Evolutionary conservation across 306 rosid genomes (phyloP).

Genomic region (Sicyos edulis): DNA sequence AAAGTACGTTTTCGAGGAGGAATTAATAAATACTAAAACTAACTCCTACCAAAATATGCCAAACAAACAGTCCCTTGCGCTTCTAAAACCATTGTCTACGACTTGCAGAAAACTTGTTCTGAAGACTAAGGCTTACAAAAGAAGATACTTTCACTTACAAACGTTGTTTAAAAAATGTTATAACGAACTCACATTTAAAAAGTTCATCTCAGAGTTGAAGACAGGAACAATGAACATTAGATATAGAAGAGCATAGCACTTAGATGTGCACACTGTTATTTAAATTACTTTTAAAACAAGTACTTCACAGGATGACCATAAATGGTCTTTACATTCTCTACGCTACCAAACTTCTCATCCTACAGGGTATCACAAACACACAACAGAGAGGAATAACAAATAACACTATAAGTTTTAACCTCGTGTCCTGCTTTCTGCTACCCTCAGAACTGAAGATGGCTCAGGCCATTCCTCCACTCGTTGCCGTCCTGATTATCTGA

Average conservation of each 20-base stretch:
- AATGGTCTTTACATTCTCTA: conserved; percentile 4
- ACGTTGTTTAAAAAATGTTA: no score
- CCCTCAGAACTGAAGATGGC: background rate
- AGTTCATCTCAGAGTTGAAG: background rate
- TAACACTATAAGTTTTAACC: background rate
- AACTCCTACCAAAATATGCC: no score
- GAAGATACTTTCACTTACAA: no score
- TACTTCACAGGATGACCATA: conserved; percentile 13
- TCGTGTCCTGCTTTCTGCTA: conserved; percentile 10
- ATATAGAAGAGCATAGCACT: conserved; percentile 6
- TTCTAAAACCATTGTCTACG: no score
- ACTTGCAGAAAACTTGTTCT: no score
- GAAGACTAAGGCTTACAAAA: no score
- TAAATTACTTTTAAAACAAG: background rate
- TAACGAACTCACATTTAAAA: no score
- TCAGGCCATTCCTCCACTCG: conserved; percentile 91
- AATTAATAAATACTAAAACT: no score
- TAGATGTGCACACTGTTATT: conserved; percentile 11
- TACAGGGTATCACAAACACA: background rate
- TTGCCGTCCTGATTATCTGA: conserved; percentile 94
- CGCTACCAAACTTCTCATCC: background rate
- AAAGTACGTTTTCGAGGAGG: no score
- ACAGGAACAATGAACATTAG: background rate
- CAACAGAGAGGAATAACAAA: background rate
- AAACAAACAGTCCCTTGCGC: no score